These are phyloP conservation scores for Backusella tuberculispora DNA, from an alignment of 192 early-diverging fungal genomes.

Conservation along the genomic window DNA sequence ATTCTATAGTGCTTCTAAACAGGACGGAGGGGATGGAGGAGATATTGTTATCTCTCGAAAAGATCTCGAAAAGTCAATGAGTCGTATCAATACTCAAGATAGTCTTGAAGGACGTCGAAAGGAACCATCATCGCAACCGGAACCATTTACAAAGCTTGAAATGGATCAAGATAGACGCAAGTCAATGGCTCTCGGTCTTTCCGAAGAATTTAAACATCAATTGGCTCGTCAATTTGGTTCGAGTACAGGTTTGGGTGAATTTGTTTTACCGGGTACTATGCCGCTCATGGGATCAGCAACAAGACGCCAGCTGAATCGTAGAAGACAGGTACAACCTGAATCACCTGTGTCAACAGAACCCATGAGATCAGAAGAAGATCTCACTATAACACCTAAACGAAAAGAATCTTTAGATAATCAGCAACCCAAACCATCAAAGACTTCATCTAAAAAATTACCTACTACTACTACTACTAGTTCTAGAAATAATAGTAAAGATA, in stretches of 20 bases:
- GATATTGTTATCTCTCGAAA: slow-evolving; percentile 1
- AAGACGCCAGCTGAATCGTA: slow-evolving; percentile 8
- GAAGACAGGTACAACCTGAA: slow-evolving; percentile 6
- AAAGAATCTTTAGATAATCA: slow-evolving; percentile 12
- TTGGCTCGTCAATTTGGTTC: slow-evolving; percentile 40
- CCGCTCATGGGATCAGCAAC: slow-evolving; percentile 31
- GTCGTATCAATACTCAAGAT: slow-evolving; percentile 39
- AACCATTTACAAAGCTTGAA: background rate
- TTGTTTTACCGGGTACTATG: slow-evolving; percentile 36
- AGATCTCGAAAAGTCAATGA: slow-evolving; percentile 27
- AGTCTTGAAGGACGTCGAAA: slow-evolving; percentile 31
- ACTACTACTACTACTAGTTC: background rate
- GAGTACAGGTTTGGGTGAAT: slow-evolving; percentile 36
- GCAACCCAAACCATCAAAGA: background rate
- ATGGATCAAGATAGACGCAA: slow-evolving; percentile 4
- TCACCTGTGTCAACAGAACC: background rate
- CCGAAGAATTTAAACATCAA: slow-evolving; percentile 41
- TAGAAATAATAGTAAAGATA: background rate
- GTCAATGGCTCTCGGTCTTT: slow-evolving; percentile 34
- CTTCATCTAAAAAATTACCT: background rate
- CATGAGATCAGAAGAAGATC: background rate
- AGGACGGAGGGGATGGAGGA: slow-evolving; percentile 43
- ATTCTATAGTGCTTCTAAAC: slow-evolving; percentile 22
- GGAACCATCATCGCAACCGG: background rate
- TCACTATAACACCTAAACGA: background rate